phyloP scores from a whole-genome alignment of 345 rosid species.

The Heritiera littoralis region DNA sequence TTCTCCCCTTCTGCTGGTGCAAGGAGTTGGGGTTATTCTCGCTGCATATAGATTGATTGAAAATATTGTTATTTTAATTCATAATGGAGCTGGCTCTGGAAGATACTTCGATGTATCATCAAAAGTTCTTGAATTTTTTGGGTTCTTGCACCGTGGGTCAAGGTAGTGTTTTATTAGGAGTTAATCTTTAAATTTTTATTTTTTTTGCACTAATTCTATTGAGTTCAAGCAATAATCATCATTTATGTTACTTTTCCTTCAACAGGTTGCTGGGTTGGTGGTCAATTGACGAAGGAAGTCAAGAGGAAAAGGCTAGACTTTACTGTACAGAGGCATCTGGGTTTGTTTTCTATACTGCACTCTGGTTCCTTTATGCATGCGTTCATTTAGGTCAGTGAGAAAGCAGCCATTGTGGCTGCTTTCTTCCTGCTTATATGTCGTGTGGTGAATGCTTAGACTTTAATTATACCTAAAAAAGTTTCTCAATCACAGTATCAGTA shows the following conservation, averaged over 20 bases:
- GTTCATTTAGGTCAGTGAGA: not conserved
- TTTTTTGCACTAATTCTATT: not conserved
- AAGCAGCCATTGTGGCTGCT: not conserved
- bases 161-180: conserved; percentile 41
- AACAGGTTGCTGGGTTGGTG: conserved; percentile 93
- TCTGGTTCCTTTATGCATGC: conserved; percentile 7
- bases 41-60: conserved; percentile 65
- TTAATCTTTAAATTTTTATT: conserved; percentile 19
- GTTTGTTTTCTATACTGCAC: conserved; percentile 36
- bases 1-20: conserved; percentile 69
- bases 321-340: conserved; percentile 61
- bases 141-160: conserved; percentile 78
- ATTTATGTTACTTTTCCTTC: conserved; percentile 16
- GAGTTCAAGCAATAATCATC: not conserved
- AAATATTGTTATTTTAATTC: conserved; percentile 50
- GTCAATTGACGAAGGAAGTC: conserved; percentile 96
- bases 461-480: not conserved
- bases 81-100: conserved; percentile 45
- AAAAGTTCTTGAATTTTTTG: conserved; percentile 63
- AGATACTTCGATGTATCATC: conserved; percentile 48
- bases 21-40: conserved; percentile 80
- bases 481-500: not conserved
- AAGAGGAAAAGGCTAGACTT: conserved; percentile 84
- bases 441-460: not conserved
- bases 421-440: not conserved